These are phyloP conservation scores for Blepharisma japonicum DNA, from an alignment of 73 alveolate genomes.

Conservation along the genomic window DNA sequence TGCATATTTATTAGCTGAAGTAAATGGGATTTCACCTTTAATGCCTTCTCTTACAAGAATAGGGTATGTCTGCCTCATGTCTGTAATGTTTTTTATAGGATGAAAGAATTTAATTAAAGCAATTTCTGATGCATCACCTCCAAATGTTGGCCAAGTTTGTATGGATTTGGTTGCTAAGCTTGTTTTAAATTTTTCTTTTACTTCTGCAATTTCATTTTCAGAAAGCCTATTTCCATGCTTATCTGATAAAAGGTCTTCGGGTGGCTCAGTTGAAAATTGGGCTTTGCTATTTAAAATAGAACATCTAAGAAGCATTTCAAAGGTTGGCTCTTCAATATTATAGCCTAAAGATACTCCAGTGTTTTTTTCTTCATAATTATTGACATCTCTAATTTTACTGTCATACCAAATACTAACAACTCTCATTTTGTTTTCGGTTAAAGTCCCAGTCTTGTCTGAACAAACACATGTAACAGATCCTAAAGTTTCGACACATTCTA, in stretches of 20 bases:
- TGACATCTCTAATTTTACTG: conserved; percentile 73
- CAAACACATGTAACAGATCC: conserved; percentile 97
- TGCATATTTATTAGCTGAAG: conserved; percentile 50
- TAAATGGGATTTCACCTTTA: conserved; percentile 50
- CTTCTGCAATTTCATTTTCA: neutral
- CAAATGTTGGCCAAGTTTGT: conserved; percentile 53
- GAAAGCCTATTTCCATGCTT: conserved; percentile 22
- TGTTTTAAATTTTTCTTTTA: neutral
- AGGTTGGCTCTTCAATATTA: conserved; percentile 41
- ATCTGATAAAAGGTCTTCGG: neutral
- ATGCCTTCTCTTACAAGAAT: conserved; percentile 35
- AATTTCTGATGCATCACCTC: conserved; percentile 90
- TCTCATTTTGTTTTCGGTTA: conserved; percentile 94
- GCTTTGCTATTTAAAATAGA: conserved; percentile 50
- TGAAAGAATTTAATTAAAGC: conserved; percentile 91
- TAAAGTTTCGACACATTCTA: conserved; percentile 93
- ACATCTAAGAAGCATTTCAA: conserved; percentile 35
- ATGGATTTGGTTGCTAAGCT: neutral
- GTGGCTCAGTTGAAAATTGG: conserved; percentile 31
- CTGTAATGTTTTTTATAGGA: conserved; percentile 59
- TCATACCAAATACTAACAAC: conserved; percentile 89
- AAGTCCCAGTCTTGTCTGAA: conserved; percentile 97
- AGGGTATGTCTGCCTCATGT: conserved; percentile 43
- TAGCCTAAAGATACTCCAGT: conserved; percentile 34
- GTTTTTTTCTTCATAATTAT: conserved; percentile 56